Evolutionary conservation across 2,329 filamentous ascomycete genomes (phyloP).

Genomic region (Pochonia chlamydosporia): DNA sequence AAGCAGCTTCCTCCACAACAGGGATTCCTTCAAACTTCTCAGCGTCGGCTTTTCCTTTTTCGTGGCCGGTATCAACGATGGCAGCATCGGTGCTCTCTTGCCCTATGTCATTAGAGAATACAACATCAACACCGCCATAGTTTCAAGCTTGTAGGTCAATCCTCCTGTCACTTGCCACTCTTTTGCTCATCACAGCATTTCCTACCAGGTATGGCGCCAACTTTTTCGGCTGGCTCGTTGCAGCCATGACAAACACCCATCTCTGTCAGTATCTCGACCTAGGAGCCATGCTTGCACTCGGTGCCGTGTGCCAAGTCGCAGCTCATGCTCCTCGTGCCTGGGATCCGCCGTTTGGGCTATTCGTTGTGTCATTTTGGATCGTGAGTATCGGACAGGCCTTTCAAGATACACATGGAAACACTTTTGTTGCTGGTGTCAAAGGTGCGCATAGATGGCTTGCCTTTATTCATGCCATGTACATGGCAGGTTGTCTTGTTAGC

Average conservation of each 20-base stretch:
- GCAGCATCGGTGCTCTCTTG: constrained; percentile 56
- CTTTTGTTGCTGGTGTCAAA: background rate
- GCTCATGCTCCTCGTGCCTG: constrained; percentile 50
- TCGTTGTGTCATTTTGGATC: constrained; percentile 51
- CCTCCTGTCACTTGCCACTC: constrained; percentile 11
- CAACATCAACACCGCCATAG: constrained; percentile 43
- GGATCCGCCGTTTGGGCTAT: constrained; percentile 50
- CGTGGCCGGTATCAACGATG: constrained; percentile 59
- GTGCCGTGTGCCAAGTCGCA: constrained; percentile 48
- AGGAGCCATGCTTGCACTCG: constrained; percentile 50
- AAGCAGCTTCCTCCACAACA: constrained; percentile 21
- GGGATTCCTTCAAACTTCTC: constrained; percentile 39
- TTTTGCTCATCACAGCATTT: background rate
- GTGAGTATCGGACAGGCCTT: constrained; percentile 55
- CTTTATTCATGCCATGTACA: constrained; percentile 60
- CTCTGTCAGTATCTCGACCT: constrained; percentile 46
- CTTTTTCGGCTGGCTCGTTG: constrained; percentile 55
- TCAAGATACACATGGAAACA: constrained; percentile 38
- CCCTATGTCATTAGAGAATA: constrained; percentile 57
- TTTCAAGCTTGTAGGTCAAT: constrained; percentile 39
- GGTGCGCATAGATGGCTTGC: constrained; percentile 55
- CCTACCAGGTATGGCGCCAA: constrained; percentile 46
- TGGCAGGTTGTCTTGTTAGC: constrained; percentile 48
- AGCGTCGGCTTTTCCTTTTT: constrained; percentile 59
- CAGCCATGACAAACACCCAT: constrained; percentile 51